Conservation (phyloP, 257 asterid genomes). For the Primulina tabacum region DNA sequence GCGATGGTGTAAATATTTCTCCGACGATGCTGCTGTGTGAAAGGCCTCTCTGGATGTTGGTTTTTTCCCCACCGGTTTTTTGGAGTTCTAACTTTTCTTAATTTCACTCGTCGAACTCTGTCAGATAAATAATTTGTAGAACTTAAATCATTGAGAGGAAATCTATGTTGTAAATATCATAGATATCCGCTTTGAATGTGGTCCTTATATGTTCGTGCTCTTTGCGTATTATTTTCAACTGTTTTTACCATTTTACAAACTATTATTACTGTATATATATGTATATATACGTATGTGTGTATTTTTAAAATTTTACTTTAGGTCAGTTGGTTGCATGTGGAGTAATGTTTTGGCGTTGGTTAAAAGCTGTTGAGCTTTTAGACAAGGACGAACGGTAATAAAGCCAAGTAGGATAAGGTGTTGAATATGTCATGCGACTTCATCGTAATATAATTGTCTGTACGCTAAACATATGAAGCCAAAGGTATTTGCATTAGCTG, state of each 20-base stretch:
- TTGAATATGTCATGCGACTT: not conserved
- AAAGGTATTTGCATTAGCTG: no score
- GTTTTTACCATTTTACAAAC: not conserved
- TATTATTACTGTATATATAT: not conserved
- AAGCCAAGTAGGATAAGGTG: not conserved
- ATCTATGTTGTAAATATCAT: conserved; percentile 34
- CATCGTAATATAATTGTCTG: no score
- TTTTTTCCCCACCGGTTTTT: conserved; percentile 27
- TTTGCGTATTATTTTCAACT: not conserved
- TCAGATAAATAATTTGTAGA: conserved; percentile 70
- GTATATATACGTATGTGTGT: no score
- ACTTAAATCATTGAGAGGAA: conserved; percentile 26
- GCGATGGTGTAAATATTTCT: conserved; percentile 57
- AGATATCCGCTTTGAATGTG: not conserved
- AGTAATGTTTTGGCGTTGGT: not conserved
- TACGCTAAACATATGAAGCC: no score
- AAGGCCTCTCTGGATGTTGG: conserved; percentile 34
- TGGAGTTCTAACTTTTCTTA: conserved; percentile 11
- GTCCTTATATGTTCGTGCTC: conserved; percentile 2
- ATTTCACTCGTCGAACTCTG: conserved; percentile 36
- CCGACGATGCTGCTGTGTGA: conserved; percentile 35
- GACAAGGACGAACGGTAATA: not conserved
- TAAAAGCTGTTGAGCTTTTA: no score
- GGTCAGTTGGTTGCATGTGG: not conserved
- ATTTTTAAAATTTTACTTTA: no score